phyloP scores from a whole-genome alignment of 495 filamentous ascomycete genomes.

The Aspergillus bertholletiae region DNA sequence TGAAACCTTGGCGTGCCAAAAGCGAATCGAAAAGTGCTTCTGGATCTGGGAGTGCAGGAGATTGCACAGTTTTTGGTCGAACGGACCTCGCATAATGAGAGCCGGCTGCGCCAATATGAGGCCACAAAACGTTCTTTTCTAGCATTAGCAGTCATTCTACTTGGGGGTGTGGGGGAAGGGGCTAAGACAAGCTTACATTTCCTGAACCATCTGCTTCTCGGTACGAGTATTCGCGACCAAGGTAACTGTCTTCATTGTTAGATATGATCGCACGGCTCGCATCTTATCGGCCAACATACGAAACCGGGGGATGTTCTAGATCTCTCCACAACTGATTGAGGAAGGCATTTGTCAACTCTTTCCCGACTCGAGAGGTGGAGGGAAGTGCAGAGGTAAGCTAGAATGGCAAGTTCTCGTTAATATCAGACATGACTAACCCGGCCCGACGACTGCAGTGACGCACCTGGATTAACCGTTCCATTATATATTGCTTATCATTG shows the following conservation, averaged over 20 bases:
- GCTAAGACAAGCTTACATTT: constrained; percentile 43
- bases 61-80: constrained; percentile 57
- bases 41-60: constrained; percentile 69
- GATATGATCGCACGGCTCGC: constrained; percentile 21
- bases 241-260: constrained; percentile 36
- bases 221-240: constrained; percentile 53
- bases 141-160: constrained; percentile 5
- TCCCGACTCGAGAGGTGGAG: constrained; percentile 48
- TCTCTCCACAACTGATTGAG: constrained; percentile 65
- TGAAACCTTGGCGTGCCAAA: constrained; percentile 58
- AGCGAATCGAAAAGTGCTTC: constrained; percentile 73
- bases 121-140: constrained; percentile 53
- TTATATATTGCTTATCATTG: constrained; percentile 71
- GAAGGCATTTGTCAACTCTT: constrained; percentile 55
- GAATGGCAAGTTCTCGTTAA: neutral
- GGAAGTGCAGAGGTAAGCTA: constrained; percentile 34
- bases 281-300: constrained; percentile 37
- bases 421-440: too few species aligned
- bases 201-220: constrained; percentile 66
- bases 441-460: constrained; percentile 7
- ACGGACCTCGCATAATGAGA: constrained; percentile 73
- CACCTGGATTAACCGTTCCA: constrained; percentile 51
- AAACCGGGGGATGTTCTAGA: constrained; percentile 64
- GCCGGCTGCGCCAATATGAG: constrained; percentile 60
- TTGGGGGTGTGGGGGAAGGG: too few species aligned